Evolutionary conservation across 805 yeast species (phyloP).

Genomic region (Candida glaebosa): DNA sequence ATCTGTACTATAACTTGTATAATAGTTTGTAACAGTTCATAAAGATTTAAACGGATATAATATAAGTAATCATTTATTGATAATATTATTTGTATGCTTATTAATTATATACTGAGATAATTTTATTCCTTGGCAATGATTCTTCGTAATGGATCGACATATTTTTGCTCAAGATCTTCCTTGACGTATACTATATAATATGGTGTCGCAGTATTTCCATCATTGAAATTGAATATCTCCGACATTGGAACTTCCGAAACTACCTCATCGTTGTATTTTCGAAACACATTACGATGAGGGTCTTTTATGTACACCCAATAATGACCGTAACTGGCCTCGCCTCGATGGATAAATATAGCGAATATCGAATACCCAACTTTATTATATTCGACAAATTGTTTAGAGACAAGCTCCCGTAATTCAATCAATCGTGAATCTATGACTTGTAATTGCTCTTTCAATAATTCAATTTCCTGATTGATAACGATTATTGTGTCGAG

Average conservation of each 20-base stretch:
- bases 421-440: slow-evolving; percentile 40
- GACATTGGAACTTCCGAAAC: slow-evolving; percentile 72
- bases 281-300: slow-evolving; percentile 58
- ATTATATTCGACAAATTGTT: slow-evolving; percentile 60
- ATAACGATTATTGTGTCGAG: slow-evolving; percentile 48
- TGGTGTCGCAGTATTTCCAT: slow-evolving; percentile 86
- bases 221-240: slow-evolving; percentile 64
- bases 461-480: slow-evolving; percentile 40
- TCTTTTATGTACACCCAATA: slow-evolving; percentile 95
- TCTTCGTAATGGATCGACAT: slow-evolving; percentile 66
- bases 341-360: slow-evolving; percentile 92
- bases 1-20: slow-evolving; percentile 1
- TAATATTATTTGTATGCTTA: not conserved
- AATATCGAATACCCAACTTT: slow-evolving; percentile 76
- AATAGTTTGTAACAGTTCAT: slow-evolving; percentile 1
- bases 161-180: slow-evolving; percentile 49
- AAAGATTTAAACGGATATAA: not conserved
- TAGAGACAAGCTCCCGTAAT: slow-evolving; percentile 48
- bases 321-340: slow-evolving; percentile 95
- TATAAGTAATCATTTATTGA: slow-evolving; percentile 4
- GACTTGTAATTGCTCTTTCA: slow-evolving; percentile 44
- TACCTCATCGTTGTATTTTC: slow-evolving; percentile 93
- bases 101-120: no score
- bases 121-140: slow-evolving; percentile 10
- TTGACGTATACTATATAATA: slow-evolving; percentile 84